Percentiles rank a stretch among this genome's conserved stretches.
Conservation (phyloP, 306 rosid species). For the Trifolium dubium region DNA sequence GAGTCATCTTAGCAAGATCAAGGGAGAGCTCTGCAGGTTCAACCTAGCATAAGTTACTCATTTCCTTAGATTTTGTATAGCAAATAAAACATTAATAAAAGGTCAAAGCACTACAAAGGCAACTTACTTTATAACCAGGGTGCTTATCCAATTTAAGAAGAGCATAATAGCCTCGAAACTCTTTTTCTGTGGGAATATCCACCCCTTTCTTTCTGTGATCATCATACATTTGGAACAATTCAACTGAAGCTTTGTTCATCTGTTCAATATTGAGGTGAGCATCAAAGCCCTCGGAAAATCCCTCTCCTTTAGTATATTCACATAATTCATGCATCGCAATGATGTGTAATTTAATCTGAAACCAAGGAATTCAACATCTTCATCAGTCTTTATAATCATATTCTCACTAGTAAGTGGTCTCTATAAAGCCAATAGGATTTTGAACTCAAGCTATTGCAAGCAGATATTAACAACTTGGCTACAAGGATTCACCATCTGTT, state of each 20-base stretch:
- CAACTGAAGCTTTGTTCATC: slow-evolving; percentile 99
- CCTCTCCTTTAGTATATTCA: slow-evolving; percentile 96
- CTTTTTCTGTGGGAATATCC: slow-evolving; percentile 70
- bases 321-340: slow-evolving; percentile 96
- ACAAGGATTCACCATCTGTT: slow-evolving; percentile 80
- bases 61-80: slow-evolving; percentile 40
- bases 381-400: slow-evolving; percentile 44
- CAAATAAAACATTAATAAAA: slow-evolving; percentile 47
- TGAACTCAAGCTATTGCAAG: slow-evolving; percentile 37
- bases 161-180: slow-evolving; percentile 97
- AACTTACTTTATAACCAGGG: slow-evolving; percentile 95
- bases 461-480: slow-evolving; percentile 20
- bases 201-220: slow-evolving; percentile 98
- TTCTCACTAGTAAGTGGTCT: slow-evolving; percentile 28
- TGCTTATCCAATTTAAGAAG: slow-evolving; percentile 99
- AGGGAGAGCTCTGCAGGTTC: slow-evolving; percentile 99
- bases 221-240: slow-evolving; percentile 92
- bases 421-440: not conserved
- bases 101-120: slow-evolving; percentile 39
- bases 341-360: slow-evolving; percentile 93
- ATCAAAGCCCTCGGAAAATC: slow-evolving; percentile 97
- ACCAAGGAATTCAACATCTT: slow-evolving; percentile 44
- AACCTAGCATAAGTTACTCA: slow-evolving; percentile 69
- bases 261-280: slow-evolving; percentile 99
- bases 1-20: slow-evolving; percentile 98